Base-by-base conservation (phyloP, 345 rosid species). In the Citrus sp. region DNA sequence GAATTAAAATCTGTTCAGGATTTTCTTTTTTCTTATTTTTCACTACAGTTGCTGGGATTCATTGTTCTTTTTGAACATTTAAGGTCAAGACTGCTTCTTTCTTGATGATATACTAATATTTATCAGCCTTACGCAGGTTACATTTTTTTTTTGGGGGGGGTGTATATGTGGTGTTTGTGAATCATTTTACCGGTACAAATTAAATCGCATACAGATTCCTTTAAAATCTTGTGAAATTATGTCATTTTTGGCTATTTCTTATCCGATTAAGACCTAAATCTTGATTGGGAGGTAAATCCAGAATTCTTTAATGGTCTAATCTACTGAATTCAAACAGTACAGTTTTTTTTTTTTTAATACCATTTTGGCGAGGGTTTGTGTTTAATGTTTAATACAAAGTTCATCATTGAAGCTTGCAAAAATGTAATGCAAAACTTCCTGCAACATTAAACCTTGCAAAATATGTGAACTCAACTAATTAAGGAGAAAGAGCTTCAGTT, bases 371-470 rank as follows among this genome's bases (percentile, higher is more conserved):
- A 5, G 34, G 35, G 9, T 35, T 35, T 35, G 37, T 35, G 37
- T 35, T 6, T 35, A 35, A 1, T 6, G 37, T 35, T 35, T 5
- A 35, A 35, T 55, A 22, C 42, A 9, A 22, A 30, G 74, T 30
- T 72, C 63, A 55, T 30, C 42, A 71, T 30, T 32, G 18, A 71
- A 55, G 25, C 30, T 56, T 22, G 42, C 63, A 40, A 27, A 40
- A 55, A 34, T 34, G 25, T 55, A 8, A 49, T 22, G 22, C 7
- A 21, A 54, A 8, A 21, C 61, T 71, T 71, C 49, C 18, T 22
- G 87, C 92, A 18, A 80, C 83, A 60, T 40, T 94, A 67, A 91
- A 91, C 79, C 87, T 91, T 72, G 91, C 95, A 63, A 94, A 91
- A 42, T 88, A 37, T 75, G 91, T 87, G 81, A 87, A 92, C 70